Conservation (phyloP, 1,284 basidiomycete species). For the Tylopilus sp. region DNA sequence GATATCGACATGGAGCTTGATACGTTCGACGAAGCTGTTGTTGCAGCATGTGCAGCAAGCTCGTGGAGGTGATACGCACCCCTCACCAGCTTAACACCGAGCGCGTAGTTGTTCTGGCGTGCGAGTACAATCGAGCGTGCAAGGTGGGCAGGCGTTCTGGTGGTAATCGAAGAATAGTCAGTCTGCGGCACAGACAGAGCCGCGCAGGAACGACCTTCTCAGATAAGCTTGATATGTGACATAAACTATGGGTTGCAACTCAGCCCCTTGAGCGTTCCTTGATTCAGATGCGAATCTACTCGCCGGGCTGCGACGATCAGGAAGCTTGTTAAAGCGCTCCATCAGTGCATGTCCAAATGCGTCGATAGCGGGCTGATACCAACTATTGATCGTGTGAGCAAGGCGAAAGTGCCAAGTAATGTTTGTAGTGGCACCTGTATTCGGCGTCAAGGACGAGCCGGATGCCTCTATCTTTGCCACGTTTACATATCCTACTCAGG, state of each 20-base stretch:
- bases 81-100: constrained; percentile 93
- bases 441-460: constrained; percentile 81
- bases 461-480: constrained; percentile 57
- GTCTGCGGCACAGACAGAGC: background rate
- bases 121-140: constrained; percentile 68
- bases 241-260: constrained; percentile 65
- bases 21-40: constrained; percentile 7
- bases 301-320: constrained; percentile 9
- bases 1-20: constrained; percentile 44
- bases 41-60: constrained; percentile 45
- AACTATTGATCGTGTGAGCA: constrained; percentile 37
- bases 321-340: constrained; percentile 69
- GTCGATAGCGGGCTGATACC: constrained; percentile 85
- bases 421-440: constrained; percentile 46
- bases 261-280: constrained; percentile 3
- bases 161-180: background rate
- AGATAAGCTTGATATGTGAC: constrained; percentile 87
- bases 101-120: constrained; percentile 63
- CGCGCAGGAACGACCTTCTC: constrained; percentile 46
- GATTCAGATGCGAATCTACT: constrained; percentile 3
- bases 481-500: constrained; percentile 55
- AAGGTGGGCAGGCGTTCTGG: constrained; percentile 67
- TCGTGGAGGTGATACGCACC: constrained; percentile 91
- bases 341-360: constrained; percentile 73
- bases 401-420: background rate